Conservation (phyloP, 2,329 filamentous ascomycete species). For the Plectosphaerella plurivora region DNA sequence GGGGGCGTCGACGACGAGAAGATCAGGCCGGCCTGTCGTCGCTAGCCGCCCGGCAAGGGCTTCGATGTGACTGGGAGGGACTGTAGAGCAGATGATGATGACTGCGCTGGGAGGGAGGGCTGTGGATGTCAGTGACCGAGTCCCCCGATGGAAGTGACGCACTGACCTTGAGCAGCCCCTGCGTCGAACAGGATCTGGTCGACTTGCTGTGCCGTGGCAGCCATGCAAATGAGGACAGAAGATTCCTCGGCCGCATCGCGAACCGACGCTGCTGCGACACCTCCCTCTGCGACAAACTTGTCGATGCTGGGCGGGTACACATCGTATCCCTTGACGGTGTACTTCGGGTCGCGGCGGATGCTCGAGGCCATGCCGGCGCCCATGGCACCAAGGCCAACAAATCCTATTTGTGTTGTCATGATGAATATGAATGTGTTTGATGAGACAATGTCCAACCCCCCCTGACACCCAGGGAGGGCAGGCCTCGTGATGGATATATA, state of each 20-base stretch:
- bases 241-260: slow-evolving; percentile 19
- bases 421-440: background rate
- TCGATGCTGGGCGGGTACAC: slow-evolving; percentile 20
- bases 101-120: slow-evolving; percentile 9
- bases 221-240: slow-evolving; percentile 29
- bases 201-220: slow-evolving; percentile 26
- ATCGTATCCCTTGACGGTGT: slow-evolving; percentile 26
- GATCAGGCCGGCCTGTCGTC: slow-evolving; percentile 5
- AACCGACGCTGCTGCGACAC: slow-evolving; percentile 14
- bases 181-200: slow-evolving; percentile 24
- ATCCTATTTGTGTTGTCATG: slow-evolving; percentile 17
- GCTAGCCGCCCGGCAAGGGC: slow-evolving; percentile 6
- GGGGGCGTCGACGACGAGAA: slow-evolving; percentile 58
- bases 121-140: background rate
- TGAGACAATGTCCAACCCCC: too few relatives aligned
- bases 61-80: slow-evolving; percentile 22
- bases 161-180: slow-evolving; percentile 17
- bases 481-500: too few relatives aligned
- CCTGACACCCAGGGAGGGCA: too few relatives aligned
- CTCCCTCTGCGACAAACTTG: slow-evolving; percentile 19
- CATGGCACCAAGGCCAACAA: slow-evolving; percentile 33
- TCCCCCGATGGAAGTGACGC: background rate
- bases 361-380: slow-evolving; percentile 30
- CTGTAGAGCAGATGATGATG: slow-evolving; percentile 27
- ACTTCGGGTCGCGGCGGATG: slow-evolving; percentile 21